Base-by-base conservation (phyloP, 257 asterid genomes). In the Cordia subcordata region DNA sequence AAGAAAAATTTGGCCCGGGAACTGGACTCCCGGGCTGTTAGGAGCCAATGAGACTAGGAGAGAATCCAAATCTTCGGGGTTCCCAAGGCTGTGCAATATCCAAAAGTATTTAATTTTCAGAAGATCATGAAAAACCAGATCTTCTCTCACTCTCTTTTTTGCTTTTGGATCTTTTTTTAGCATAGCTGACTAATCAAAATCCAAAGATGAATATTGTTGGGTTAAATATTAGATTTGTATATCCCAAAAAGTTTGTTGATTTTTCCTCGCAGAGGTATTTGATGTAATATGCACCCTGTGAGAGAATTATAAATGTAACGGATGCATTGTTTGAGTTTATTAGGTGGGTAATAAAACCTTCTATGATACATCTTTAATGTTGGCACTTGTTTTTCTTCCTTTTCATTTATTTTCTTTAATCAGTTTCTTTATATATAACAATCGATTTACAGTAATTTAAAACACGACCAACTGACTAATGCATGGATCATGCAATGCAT, bases 241-340 rank as follows among this genome's bases (percentile, higher is more conserved):
- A 73, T 76, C 68, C 77, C 78, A 33, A 39, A 59, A 58, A 57
- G 66, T 75, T 16, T 65, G 56, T 53, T 16, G 15, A 44, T 69
- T 80, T 78, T 81, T 74, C 72, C 83, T 76, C 71, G 21, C 83
- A 56, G 85, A 61, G 85, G 83, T 78, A 79, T 68, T 78, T 58
- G 78, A 66, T 68, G 58, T 67, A 46, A 42, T 44, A 63, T 58
- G 76, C 66, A 72, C 87, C 82, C 91, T 81, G 83, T 67, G 82
- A 64, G 78, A 9, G 58, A 70, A 68, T 40, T 16, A 66, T 5
- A n/a, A 32, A 22, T 20, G 10, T 42, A 42, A 42, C 47, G 47
- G 47, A 10, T 42, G 8, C n/a, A n/a, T 27, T 27, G 35, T 1
- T 27, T 6, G 6, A 1, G 35, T 3, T 27, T 27, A 6, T 27